These are phyloP conservation scores for Ensete glaucum DNA, from an alignment of 176 grass and related monocot species.

Conservation along the genomic window DNA sequence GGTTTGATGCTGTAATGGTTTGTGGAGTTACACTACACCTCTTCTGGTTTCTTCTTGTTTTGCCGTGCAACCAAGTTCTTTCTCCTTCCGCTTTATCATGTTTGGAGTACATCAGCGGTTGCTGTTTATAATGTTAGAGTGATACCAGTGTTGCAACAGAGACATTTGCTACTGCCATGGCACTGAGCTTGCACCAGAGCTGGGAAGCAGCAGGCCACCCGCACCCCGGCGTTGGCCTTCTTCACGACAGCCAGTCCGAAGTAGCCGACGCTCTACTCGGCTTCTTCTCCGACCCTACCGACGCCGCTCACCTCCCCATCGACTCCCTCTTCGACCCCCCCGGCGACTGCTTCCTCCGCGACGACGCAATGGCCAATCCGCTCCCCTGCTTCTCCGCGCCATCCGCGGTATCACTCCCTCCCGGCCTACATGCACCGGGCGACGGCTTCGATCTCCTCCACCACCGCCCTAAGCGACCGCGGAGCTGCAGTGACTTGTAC, in stretches of 20 bases:
- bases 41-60: too few relatives aligned
- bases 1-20: too few relatives aligned
- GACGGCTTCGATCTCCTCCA: background rate
- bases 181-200: background rate
- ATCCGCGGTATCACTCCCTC: conserved; percentile 7
- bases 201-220: background rate
- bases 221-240: background rate
- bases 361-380: background rate
- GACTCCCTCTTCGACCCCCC: background rate
- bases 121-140: too few relatives aligned
- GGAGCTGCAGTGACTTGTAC: background rate
- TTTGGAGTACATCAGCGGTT: too few relatives aligned
- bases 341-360: background rate
- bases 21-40: too few relatives aligned
- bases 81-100: too few relatives aligned
- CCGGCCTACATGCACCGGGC: background rate
- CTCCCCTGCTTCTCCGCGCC: background rate
- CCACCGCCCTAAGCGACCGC: conserved; percentile 21
- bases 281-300: background rate
- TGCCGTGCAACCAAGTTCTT: too few relatives aligned
- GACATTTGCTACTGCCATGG: too few relatives aligned
- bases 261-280: conserved; percentile 1
- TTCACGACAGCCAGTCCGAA: background rate
- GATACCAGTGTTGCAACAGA: background rate
- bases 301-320: background rate